A percentile compares a stretch with the other conserved stretches of the same genome.
Evolutionary conservation across 192 early-diverging fungal species (phyloP).

Genomic region (Gamsiella multidivaricata): DNA sequence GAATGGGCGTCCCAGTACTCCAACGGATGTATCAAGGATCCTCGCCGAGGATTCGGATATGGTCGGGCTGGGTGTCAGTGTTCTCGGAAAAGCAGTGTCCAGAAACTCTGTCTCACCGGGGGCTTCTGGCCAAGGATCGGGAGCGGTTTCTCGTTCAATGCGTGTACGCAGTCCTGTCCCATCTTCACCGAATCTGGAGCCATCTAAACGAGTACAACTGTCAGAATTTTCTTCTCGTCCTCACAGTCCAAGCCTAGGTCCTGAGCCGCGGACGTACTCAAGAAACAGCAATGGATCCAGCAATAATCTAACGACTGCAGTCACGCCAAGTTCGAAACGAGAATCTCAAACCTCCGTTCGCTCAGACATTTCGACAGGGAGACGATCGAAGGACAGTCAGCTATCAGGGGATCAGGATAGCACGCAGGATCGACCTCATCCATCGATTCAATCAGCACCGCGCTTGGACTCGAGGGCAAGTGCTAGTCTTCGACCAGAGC

Average conservation of each 20-base stretch:
- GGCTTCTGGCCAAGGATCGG: background rate
- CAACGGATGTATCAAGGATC: background rate
- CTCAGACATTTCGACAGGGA: conserved; percentile 3
- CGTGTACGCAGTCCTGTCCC: conserved; percentile 23
- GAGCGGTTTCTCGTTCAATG: conserved; percentile 8
- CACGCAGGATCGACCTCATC: conserved; percentile 19
- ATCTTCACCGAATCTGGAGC: conserved; percentile 25
- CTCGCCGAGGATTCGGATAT: background rate
- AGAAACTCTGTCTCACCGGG: background rate
- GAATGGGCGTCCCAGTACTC: background rate
- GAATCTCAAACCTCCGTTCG: conserved; percentile 26
- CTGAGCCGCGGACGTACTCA: conserved; percentile 3
- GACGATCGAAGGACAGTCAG: conserved; percentile 18
- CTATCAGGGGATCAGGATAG: conserved; percentile 4
- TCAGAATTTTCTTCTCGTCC: conserved; percentile 5
- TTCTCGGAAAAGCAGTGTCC: background rate
- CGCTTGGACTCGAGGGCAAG: conserved; percentile 6
- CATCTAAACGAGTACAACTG: conserved; percentile 15
- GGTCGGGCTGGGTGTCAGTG: conserved; percentile 22
- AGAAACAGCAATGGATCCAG: background rate
- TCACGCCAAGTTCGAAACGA: conserved; percentile 2
- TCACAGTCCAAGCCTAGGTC: conserved; percentile 4
- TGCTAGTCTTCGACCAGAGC: background rate
- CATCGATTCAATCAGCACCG: background rate
- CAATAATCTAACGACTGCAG: conserved; percentile 6